phyloP scores from a whole-genome alignment of 495 filamentous ascomycete genomes.

The Pseudoneurospora amorphoporcata region DNA sequence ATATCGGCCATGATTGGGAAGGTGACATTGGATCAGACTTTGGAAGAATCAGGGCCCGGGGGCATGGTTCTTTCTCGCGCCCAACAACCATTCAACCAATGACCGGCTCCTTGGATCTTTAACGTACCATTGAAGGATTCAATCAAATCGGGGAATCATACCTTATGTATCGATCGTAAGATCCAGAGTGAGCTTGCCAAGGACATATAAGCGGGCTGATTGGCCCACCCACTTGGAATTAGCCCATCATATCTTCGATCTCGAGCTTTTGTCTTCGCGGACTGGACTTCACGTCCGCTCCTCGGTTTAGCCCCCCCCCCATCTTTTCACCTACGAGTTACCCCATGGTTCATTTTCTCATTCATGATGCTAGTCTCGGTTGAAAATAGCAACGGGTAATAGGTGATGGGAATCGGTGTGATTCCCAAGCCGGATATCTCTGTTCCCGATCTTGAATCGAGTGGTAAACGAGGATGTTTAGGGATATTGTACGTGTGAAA shows the following conservation, averaged over 20 bases:
- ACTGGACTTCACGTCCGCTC: not conserved
- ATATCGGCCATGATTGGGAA: too few relatives aligned
- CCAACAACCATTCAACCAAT: not conserved
- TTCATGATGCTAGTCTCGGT: not conserved
- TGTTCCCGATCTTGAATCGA: not conserved
- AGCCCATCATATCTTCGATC: too few relatives aligned
- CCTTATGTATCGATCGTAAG: not conserved
- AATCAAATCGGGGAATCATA: not conserved
- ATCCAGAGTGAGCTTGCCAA: not conserved
- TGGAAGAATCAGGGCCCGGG: too few relatives aligned
- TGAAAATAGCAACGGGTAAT: not conserved
- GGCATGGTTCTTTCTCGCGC: too few relatives aligned
- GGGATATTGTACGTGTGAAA: not conserved
- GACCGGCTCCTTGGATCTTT: not conserved
- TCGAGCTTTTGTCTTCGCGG: not conserved
- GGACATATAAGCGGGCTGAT: too few relatives aligned
- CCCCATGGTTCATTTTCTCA: not conserved
- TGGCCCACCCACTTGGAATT: too few relatives aligned
- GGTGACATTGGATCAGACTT: too few relatives aligned
- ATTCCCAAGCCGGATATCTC: not conserved
- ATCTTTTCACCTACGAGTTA: too few relatives aligned
- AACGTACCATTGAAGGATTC: not conserved
- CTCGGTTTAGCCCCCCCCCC: not conserved
- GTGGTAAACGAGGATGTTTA: not conserved
- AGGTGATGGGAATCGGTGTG: not conserved